A percentile compares a stretch with the other conserved stretches of the same genome.
phyloP scores from a whole-genome alignment of 495 filamentous ascomycete species.

The Rostrohypoxylon terebratum region DNA sequence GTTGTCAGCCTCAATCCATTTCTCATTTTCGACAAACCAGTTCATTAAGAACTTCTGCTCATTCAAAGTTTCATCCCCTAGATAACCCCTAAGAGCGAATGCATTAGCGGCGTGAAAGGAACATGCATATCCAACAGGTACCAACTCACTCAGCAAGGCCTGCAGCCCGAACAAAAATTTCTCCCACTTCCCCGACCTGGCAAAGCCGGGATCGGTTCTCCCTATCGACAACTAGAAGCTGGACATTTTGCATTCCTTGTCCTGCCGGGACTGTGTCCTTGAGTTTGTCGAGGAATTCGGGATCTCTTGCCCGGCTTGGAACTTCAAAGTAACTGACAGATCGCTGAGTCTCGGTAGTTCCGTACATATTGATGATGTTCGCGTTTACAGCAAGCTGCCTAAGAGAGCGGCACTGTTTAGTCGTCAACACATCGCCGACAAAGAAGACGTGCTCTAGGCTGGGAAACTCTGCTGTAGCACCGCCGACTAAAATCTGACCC shows the following conservation, averaged over 20 bases:
- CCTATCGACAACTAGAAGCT: constrained; percentile 89
- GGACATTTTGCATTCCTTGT: constrained; percentile 91
- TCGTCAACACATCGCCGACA: constrained; percentile 92
- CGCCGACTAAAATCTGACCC: constrained; percentile 94
- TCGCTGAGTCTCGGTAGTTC: constrained; percentile 89
- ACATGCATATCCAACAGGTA: neutral
- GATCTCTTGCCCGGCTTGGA: constrained; percentile 73
- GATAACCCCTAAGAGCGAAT: constrained; percentile 67
- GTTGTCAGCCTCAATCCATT: constrained; percentile 76
- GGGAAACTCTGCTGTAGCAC: constrained; percentile 80
- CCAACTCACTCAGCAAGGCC: constrained; percentile 78
- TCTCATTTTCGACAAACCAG: constrained; percentile 84
- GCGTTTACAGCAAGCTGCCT: constrained; percentile 82
- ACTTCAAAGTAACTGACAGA: constrained; percentile 91
- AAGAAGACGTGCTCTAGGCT: constrained; percentile 87
- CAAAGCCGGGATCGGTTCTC: constrained; percentile 79
- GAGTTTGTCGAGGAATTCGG: constrained; percentile 75
- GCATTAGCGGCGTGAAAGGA: constrained; percentile 9
- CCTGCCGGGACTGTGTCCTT: constrained; percentile 88
- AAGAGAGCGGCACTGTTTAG: constrained; percentile 83
- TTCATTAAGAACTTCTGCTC: constrained; percentile 85
- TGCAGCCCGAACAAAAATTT: constrained; percentile 89
- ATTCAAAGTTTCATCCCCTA: constrained; percentile 76
- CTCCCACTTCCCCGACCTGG: constrained; percentile 82
- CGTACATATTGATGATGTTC: constrained; percentile 90